phyloP scores from a whole-genome alignment of 2,329 filamentous ascomycete species.

The Colletotrichum liaoningense region DNA sequence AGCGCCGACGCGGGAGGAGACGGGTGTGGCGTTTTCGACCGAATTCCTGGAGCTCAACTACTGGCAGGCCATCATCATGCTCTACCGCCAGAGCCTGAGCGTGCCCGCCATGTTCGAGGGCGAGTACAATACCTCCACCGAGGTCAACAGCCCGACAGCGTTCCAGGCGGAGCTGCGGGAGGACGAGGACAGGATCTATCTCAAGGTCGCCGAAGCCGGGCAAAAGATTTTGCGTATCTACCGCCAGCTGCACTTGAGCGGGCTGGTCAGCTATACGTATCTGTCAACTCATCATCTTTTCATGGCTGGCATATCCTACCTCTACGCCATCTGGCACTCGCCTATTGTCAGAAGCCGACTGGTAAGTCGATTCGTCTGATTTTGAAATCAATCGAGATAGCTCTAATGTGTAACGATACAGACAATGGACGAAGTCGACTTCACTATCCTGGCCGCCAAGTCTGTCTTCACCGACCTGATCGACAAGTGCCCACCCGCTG shows the following conservation, averaged over 20 bases:
- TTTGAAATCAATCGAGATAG: background rate
- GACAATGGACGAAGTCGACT: slow-evolving; percentile 97
- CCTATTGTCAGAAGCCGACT: slow-evolving; percentile 86
- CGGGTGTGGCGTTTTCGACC: slow-evolving; percentile 88
- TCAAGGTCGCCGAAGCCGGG: slow-evolving; percentile 94
- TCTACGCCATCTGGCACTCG: slow-evolving; percentile 98
- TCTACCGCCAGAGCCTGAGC: slow-evolving; percentile 90
- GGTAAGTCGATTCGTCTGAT: slow-evolving; percentile 64
- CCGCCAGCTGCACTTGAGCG: slow-evolving; percentile 85
- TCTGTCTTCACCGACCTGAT: slow-evolving; percentile 93
- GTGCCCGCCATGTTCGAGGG: slow-evolving; percentile 87
- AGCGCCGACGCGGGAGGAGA: slow-evolving; percentile 81
- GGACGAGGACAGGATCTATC: slow-evolving; percentile 91
- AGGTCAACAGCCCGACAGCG: slow-evolving; percentile 71
- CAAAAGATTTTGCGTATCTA: slow-evolving; percentile 94
- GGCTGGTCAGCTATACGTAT: slow-evolving; percentile 95
- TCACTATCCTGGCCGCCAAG: slow-evolving; percentile 91
- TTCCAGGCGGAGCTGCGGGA: slow-evolving; percentile 75
- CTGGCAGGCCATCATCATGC: slow-evolving; percentile 96
- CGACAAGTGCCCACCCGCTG: slow-evolving; percentile 93
- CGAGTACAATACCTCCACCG: slow-evolving; percentile 76
- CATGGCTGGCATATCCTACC: slow-evolving; percentile 95
- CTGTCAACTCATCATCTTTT: slow-evolving; percentile 96
- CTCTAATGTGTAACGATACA: slow-evolving; percentile 47
- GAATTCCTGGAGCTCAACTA: slow-evolving; percentile 96